Evolutionary conservation across 1,284 basidiomycete species (phyloP).

Genomic region (Cutaneotrichosporon curvatum): DNA sequence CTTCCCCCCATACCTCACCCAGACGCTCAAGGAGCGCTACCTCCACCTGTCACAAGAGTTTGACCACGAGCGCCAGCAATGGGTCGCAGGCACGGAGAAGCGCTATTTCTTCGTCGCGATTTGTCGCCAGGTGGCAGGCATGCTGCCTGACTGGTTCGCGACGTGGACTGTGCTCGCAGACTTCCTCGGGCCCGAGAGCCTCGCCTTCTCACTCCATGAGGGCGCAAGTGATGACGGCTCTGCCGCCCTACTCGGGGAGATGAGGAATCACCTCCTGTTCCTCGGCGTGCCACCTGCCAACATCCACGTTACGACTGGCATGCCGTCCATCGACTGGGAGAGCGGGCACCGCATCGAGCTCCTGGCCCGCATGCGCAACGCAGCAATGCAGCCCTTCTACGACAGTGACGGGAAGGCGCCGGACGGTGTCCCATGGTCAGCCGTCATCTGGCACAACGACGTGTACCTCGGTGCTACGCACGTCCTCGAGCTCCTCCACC

Average conservation of each 20-base stretch:
- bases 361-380: slow-evolving; percentile 46
- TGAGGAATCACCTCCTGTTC: slow-evolving; percentile 36
- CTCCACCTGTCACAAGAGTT: slow-evolving; percentile 30
- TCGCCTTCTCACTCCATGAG: slow-evolving; percentile 37
- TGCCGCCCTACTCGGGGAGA: slow-evolving; percentile 27
- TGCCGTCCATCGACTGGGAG: slow-evolving; percentile 38
- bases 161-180: slow-evolving; percentile 42
- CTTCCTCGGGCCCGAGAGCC: slow-evolving; percentile 38
- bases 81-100: slow-evolving; percentile 24
- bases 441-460: slow-evolving; percentile 48
- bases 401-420: slow-evolving; percentile 29
- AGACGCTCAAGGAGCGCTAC: slow-evolving; percentile 30
- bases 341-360: slow-evolving; percentile 41
- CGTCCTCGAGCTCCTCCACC: slow-evolving; percentile 46
- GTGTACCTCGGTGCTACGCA: slow-evolving; percentile 46
- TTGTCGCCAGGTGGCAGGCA: slow-evolving; percentile 40
- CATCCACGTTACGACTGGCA: slow-evolving; percentile 33
- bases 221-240: slow-evolving; percentile 35
- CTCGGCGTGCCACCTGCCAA: slow-evolving; percentile 42
- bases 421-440: slow-evolving; percentile 39
- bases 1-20: slow-evolving; percentile 34
- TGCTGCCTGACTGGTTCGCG: slow-evolving; percentile 42
- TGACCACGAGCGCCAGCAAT: slow-evolving; percentile 21
- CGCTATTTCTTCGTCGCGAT: slow-evolving; percentile 35
- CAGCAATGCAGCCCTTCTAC: slow-evolving; percentile 44